Base-by-base conservation (phyloP, 768 basidiomycete species). In the Infundibulicybe gibba region DNA sequence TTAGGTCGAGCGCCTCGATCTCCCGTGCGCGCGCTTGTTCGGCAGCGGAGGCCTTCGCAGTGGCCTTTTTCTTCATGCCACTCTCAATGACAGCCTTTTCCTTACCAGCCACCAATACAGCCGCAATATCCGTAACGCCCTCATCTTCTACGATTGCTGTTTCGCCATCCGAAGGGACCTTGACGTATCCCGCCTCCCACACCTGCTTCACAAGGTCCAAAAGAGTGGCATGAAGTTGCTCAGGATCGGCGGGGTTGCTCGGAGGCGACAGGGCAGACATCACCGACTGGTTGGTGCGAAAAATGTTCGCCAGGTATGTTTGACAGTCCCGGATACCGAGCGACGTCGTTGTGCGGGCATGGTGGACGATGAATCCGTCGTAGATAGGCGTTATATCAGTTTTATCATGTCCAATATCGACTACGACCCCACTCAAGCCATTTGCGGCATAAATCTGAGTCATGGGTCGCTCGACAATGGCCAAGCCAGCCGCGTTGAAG, bases 81-180 rank as follows among this genome's bases (percentile, higher is more conserved):
- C 80, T 82, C 63, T 93, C 90, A 50, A 94, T 93, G 31, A 94
- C 80, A 0, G 90, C 88, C 54, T 85, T 83, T 65, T 94, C 93
- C 59, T 87, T 89, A n/a, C 93, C 93, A 6, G 90, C 89, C 30
- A 92, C 88, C 38, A 95, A 73, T 40, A 90, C 83, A 6, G 94
- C 90, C 5, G 93, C 93, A 48, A 94, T 91, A 61, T 95, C 90
- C 14, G 88, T 90, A 19, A 91, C 71, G 3, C 90, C 93, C 51
- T 93, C 92, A 47, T 92, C 90, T 50, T 90, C 90, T 13, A 69
- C 70, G 32, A 67, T 43, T 6, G 76, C 79, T 2, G 80, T 83
- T 61, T 88, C 87, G 32, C 87, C 87, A 44, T 82, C 80, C 15
- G 86, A 83, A 5, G 87, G 83, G 6, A 89, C 81, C 43, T 84